These are phyloP conservation scores for Alternaria sp. DNA, from an alignment of 2,329 filamentous ascomycete genomes.

Conservation along the genomic window DNA sequence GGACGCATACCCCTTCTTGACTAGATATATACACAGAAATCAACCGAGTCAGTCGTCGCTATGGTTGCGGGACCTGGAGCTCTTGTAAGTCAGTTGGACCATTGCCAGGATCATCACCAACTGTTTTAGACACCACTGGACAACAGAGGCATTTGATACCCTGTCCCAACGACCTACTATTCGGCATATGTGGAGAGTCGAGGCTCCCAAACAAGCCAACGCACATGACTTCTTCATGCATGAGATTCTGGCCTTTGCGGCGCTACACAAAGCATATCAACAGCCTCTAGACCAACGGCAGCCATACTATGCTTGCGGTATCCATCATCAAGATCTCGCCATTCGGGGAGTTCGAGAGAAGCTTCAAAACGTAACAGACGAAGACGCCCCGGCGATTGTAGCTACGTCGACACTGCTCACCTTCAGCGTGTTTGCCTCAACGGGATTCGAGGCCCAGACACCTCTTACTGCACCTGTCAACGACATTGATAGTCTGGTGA, in stretches of 20 bases:
- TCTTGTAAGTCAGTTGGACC: conserved; percentile 34
- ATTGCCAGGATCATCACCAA: not conserved
- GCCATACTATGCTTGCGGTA: conserved; percentile 42
- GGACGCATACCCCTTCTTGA: conserved; percentile 43
- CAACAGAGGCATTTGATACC: conserved; percentile 30
- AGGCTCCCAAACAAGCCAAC: conserved; percentile 45
- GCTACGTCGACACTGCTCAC: conserved; percentile 41
- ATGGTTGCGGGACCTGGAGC: conserved; percentile 43
- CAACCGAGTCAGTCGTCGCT: conserved; percentile 29
- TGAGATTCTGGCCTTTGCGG: conserved; percentile 50
- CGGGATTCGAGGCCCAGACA: conserved; percentile 29
- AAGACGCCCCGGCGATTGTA: conserved; percentile 42
- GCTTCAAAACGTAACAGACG: conserved; percentile 35
- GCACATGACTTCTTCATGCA: conserved; percentile 48
- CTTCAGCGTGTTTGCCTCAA: conserved; percentile 40
- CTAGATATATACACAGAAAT: conserved; percentile 34
- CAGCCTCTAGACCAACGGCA: conserved; percentile 27
- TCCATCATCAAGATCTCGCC: conserved; percentile 48
- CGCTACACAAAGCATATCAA: conserved; percentile 47
- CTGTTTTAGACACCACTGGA: conserved; percentile 43
- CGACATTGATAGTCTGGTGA: conserved; percentile 41
- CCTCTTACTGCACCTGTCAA: conserved; percentile 9
- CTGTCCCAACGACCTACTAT: conserved; percentile 36
- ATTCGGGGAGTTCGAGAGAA: conserved; percentile 38
- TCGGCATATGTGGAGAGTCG: conserved; percentile 41